These are phyloP conservation scores for Acacia melanoxylon DNA, from an alignment of 306 rosid species.

Conservation along the genomic window DNA sequence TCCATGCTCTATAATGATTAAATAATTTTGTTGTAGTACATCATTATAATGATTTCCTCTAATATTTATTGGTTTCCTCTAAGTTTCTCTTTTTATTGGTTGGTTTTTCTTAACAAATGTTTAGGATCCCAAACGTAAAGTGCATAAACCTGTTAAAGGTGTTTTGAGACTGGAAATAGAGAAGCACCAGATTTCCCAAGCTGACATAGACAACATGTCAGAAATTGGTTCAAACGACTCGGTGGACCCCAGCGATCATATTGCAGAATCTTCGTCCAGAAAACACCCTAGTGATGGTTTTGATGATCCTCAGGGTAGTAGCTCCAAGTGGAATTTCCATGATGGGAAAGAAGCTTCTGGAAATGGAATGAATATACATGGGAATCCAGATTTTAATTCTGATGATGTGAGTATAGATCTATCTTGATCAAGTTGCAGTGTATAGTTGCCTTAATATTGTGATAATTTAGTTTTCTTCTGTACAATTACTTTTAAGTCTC, in stretches of 20 bases:
- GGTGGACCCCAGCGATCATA: slow-evolving; percentile 68
- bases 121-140: slow-evolving; percentile 94
- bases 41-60: not conserved
- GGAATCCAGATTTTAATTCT: slow-evolving; percentile 52
- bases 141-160: slow-evolving; percentile 95
- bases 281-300: slow-evolving; percentile 68
- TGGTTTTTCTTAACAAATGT: slow-evolving; percentile 27
- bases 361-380: slow-evolving; percentile 68
- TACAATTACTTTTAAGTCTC: not conserved
- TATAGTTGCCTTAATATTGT: slow-evolving; percentile 1
- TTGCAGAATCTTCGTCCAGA: slow-evolving; percentile 59
- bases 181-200: slow-evolving; percentile 81
- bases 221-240: slow-evolving; percentile 91
- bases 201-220: slow-evolving; percentile 82
- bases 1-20: slow-evolving; percentile 10
- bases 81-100: slow-evolving; percentile 20
- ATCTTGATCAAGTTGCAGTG: not conserved
- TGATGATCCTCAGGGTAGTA: slow-evolving; percentile 83
- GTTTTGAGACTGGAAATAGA: slow-evolving; percentile 89
- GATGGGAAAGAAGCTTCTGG: slow-evolving; percentile 64
- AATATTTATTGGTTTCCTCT: not conserved
- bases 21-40: not conserved
- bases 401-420: slow-evolving; percentile 70
- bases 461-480: not conserved
- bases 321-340: slow-evolving; percentile 58